Evolutionary conservation across 1,284 basidiomycete genomes (phyloP), one percentile per base, ranked within the genome.

Genomic region (Moniliophthora roreri): DNA sequence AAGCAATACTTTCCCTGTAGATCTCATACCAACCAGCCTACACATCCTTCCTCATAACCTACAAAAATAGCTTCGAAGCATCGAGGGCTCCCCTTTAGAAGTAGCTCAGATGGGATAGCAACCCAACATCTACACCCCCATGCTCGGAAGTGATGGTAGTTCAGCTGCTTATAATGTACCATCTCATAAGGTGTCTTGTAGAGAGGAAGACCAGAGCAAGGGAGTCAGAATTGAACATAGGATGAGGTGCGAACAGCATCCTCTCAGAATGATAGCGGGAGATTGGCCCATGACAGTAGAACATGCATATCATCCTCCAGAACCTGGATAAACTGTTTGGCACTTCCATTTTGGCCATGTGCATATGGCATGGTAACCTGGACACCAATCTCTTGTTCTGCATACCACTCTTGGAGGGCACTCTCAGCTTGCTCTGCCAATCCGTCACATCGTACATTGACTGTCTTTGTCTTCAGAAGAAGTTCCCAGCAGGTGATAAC

Each of bases 271-370:
- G 23, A 44, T 2, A 54, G 13, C 21, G 64, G 63, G 1, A 67
- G 53, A 13, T 62, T 58, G 1, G 67, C 52, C 2, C 63, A 63
- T 1, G 60, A 54, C 4, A 70, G 51, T 3, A 71, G 50, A 0
- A 64, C 41, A 15, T 58, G 52, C 10, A 53, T 56, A 34, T 61
- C 61, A 34, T 69, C 67, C 8, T 64, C 62, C 4, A 72, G 53
- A 0, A 65, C 68, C 0, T 63, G 45, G 45, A 72, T 66, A 26
- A 66, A 59, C 0, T 63, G 54, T 56, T 75, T 69, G 9, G 62
- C 61, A 18, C 65, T 65, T 1, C 72, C 67, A 56, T 73, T 73
- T 49, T 69, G 62, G 11, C 59, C 53, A 48, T 67, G 67, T 0
- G 63, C 59, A 57, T 69, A 65, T 0, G 66, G 61, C 2, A 40